Conservation (phyloP, 495 filamentous ascomycete species). For the Acidomyces sp. region DNA sequence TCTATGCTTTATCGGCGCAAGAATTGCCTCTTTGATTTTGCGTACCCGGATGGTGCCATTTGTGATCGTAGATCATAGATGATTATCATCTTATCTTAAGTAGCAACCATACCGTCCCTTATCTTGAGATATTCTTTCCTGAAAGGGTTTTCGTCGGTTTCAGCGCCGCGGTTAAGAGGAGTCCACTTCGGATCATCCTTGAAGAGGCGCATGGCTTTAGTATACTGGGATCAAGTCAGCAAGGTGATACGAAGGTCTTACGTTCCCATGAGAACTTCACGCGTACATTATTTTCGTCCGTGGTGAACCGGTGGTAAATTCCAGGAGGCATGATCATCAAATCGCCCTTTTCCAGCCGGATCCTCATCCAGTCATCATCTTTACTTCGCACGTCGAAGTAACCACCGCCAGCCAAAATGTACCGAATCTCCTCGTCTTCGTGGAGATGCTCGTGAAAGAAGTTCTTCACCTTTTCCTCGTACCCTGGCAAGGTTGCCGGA, state of each 20-base stretch:
- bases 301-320: slow-evolving; percentile 96
- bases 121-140: slow-evolving; percentile 59
- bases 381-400: slow-evolving; percentile 88
- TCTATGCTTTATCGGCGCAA: too few relatives aligned
- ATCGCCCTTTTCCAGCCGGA: slow-evolving; percentile 56
- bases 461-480: slow-evolving; percentile 79
- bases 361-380: slow-evolving; percentile 68
- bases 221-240: slow-evolving; percentile 47
- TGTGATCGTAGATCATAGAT: too few relatives aligned
- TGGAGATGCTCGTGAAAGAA: slow-evolving; percentile 96
- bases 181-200: slow-evolving; percentile 99
- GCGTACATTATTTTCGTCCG: slow-evolving; percentile 77
- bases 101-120: too few relatives aligned
- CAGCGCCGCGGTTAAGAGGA: slow-evolving; percentile 66
- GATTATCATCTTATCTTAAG: too few relatives aligned
- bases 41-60: too few relatives aligned
- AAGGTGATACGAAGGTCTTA: too few relatives aligned
- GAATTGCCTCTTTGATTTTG: too few relatives aligned
- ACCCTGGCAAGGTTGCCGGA: slow-evolving; percentile 65
- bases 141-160: slow-evolving; percentile 65
- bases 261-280: too few relatives aligned
- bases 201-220: slow-evolving; percentile 93
- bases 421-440: slow-evolving; percentile 98
- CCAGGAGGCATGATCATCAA: slow-evolving; percentile 88
- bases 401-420: slow-evolving; percentile 76